These are phyloP conservation scores for Quercus glauca DNA, from an alignment of 306 rosid genomes.

Conservation along the genomic window DNA sequence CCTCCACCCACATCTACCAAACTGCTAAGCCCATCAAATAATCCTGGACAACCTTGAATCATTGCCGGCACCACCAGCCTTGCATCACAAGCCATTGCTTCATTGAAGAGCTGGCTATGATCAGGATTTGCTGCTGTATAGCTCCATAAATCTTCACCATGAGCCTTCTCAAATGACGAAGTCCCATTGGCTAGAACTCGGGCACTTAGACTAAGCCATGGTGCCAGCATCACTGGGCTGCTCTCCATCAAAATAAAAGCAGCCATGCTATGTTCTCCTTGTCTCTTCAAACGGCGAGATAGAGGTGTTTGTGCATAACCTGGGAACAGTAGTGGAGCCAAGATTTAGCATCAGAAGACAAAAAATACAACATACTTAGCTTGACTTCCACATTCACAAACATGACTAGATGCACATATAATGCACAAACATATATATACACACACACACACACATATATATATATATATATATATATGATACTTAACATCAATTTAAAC, in stretches of 20 bases:
- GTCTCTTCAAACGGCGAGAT: conserved; percentile 30
- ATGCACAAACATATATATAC: no score
- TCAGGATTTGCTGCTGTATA: conserved; percentile 15
- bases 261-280: conserved; percentile 25
- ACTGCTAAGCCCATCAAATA: conserved; percentile 37
- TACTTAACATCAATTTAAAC: no score
- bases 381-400: no score
- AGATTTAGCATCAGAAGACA: no score
- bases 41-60: conserved; percentile 32
- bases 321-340: no score
- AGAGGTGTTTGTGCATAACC: conserved; percentile 35
- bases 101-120: conserved; percentile 44
- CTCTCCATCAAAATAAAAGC: conserved; percentile 23
- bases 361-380: no score
- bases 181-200: no score
- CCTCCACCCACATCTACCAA: conserved; percentile 86
- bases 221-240: conserved; percentile 38
- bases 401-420: no score
- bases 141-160: no score
- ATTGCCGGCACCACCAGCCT: conserved; percentile 26
- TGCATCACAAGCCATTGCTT: conserved; percentile 64
- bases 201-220: conserved; percentile 25
- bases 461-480: no score
- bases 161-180: no score
- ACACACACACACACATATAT: no score